Percentiles rank a stretch among this genome's conserved stretches.
Conservation (phyloP, 495 filamentous ascomycete genomes). For the Articulospora tetracladia region DNA sequence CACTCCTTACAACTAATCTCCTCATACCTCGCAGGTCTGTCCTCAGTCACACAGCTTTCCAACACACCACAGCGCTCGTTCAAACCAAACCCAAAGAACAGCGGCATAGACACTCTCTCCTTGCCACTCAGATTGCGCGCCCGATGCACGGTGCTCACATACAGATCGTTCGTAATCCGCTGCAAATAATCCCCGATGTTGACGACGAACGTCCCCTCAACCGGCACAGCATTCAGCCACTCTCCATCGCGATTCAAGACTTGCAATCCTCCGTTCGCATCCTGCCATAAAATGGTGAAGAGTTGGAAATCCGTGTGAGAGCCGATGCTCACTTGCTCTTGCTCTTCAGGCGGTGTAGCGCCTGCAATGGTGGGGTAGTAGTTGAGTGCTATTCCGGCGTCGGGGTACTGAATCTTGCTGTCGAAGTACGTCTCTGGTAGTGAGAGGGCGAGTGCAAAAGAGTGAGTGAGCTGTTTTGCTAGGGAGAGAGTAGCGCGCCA, state of each 20-base stretch:
- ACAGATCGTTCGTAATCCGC: constrained; percentile 39
- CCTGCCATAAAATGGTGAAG: constrained; percentile 53
- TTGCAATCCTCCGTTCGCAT: constrained; percentile 47
- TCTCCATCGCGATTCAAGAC: constrained; percentile 40
- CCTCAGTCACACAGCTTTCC: constrained; percentile 5
- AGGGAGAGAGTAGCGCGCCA: neutral
- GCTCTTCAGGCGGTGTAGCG: constrained; percentile 20
- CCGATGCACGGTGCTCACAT: constrained; percentile 38
- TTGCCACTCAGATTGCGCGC: constrained; percentile 36
- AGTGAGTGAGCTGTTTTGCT: neutral
- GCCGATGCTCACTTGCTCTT: constrained; percentile 43
- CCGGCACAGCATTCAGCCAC: constrained; percentile 49
- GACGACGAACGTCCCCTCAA: constrained; percentile 53
- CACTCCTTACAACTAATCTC: constrained; percentile 6
- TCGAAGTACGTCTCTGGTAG: constrained; percentile 46
- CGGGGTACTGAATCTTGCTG: constrained; percentile 30
- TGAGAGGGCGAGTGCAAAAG: constrained; percentile 42
- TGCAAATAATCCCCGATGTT: constrained; percentile 63
- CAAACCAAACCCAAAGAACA: constrained; percentile 30
- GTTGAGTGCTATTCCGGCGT: constrained; percentile 31
- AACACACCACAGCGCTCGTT: neutral
- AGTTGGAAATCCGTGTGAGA: constrained; percentile 55
- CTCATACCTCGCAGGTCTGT: constrained; percentile 20
- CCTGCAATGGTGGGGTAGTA: constrained; percentile 38
- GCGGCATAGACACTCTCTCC: constrained; percentile 38